Base-by-base conservation (phyloP, 257 asterid genomes). In the Solanum tarapatanum region DNA sequence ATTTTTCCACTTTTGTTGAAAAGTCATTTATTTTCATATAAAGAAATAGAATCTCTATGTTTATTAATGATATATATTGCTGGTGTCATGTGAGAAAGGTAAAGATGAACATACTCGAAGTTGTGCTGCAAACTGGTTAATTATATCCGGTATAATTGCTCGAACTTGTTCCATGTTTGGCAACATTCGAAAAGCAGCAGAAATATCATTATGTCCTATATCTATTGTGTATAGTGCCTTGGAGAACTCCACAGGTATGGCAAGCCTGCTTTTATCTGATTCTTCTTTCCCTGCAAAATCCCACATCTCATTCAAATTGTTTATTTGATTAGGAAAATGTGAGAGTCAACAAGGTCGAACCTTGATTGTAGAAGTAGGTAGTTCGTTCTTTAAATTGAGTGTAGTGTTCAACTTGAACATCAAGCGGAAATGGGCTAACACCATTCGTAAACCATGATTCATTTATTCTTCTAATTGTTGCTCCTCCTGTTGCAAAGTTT, bases 161-260 rank as follows among this genome's bases (percentile, higher is more conserved):
- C 62, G 82, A 24, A 92, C 89, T 87, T 92, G 91, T 45, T 87
- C 35, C 68, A 28, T 35, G 37, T 88, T 87, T 35, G 51, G 48
- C 10, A 91, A 87, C 86, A 68, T 89, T 84, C 93, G 76, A 58
- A 90, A 87, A 79, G 91, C 93, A 80, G 84, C 82, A 26, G 88
- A 33, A 33, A 93, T 75, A 82, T 93, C 97, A 51, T 89, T 89
- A 17, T 94, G 95, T 41, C 95, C 97, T 4, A 94, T 89, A 74
- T 93, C 95, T 4, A 93, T 41, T 1, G 92, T 88, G 90, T 92
- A 92, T 51, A 93, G 90, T 30, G 95, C 92, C 62, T 82, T 84
- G 4, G 93, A 88, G 84, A 92, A 93, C 1, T 93, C 93, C 37
- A 39, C n/a, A 1, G 92, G 92, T 86, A 86, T 87, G 17, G 94